phyloP scores from a whole-genome alignment of 1,284 basidiomycete species.

The Fomitopsis palustris region DNA sequence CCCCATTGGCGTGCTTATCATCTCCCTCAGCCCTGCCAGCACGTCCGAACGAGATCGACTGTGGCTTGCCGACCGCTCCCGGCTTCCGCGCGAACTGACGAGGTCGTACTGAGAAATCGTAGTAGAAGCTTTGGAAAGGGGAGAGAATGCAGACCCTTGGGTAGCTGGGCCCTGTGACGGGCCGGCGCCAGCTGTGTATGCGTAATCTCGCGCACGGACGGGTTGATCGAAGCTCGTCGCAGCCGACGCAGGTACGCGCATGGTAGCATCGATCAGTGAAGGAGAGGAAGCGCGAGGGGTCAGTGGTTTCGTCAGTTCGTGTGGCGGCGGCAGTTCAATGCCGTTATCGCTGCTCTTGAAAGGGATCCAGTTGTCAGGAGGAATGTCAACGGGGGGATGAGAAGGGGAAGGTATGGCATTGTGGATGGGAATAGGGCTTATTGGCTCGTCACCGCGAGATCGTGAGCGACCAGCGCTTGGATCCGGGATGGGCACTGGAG shows the following conservation, averaged over 20 bases:
- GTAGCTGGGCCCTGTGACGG: conserved; percentile 6
- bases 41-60: background rate
- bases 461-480: conserved; percentile 12
- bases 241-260: conserved; percentile 5
- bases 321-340: conserved; percentile 37
- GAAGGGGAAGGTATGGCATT: conserved; percentile 20
- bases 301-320: conserved; percentile 29
- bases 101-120: conserved; percentile 27
- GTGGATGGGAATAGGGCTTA: conserved; percentile 32
- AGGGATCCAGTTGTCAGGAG: conserved; percentile 41
- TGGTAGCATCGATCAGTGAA: conserved; percentile 4
- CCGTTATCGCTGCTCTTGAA: conserved; percentile 23
- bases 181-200: conserved; percentile 11
- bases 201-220: conserved; percentile 19
- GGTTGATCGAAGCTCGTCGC: conserved; percentile 6
- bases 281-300: conserved; percentile 15
- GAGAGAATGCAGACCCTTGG: conserved; percentile 17
- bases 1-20: conserved; percentile 2
- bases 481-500: conserved; percentile 12
- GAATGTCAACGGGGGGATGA: conserved; percentile 23
- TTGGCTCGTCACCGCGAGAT: conserved; percentile 10
- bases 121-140: conserved; percentile 25
- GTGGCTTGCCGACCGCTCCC: conserved; percentile 1
- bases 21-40: conserved; percentile 2
- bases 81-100: conserved; percentile 13